Percentiles rank a stretch among this genome's conserved stretches.
These are phyloP conservation scores for Ziziphus jujuba DNA, from an alignment of 306 rosid species.

Conservation along the genomic window DNA sequence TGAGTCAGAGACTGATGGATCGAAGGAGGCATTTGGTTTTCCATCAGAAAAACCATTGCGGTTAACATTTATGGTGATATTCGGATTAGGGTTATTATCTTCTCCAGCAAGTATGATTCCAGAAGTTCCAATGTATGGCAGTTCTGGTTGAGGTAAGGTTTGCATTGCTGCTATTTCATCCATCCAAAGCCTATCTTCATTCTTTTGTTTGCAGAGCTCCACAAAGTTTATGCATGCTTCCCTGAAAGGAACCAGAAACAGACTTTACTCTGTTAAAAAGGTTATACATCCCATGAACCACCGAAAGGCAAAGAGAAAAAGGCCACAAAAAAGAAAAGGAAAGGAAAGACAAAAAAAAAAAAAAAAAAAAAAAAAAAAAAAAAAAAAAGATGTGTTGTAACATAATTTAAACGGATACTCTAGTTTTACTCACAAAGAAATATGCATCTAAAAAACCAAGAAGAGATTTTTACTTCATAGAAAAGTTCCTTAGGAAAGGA, in stretches of 20 bases:
- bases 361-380: background rate
- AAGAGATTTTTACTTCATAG: no score
- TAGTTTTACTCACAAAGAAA: no score
- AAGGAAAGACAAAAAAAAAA: background rate
- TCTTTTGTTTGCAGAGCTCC: slow-evolving; percentile 88
- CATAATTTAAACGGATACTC: no score
- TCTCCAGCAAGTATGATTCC: slow-evolving; percentile 93
- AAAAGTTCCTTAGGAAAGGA: no score
- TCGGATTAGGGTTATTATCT: slow-evolving; percentile 52
- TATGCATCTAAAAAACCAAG: no score
- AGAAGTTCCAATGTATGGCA: slow-evolving; percentile 75
- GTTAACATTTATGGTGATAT: slow-evolving; percentile 28
- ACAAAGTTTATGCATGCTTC: slow-evolving; percentile 90
- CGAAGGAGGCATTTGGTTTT: slow-evolving; percentile 50
- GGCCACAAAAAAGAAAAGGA: no score
- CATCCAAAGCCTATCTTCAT: slow-evolving; percentile 88
- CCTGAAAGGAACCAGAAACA: slow-evolving; percentile 44
- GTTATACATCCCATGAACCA: no score
- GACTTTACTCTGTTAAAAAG: background rate
- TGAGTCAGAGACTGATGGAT: slow-evolving; percentile 63
- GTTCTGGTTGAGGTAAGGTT: slow-evolving; percentile 59
- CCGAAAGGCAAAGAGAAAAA: no score
- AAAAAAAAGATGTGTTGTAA: background rate
- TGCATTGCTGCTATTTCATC: slow-evolving; percentile 98
- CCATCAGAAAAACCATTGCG: slow-evolving; percentile 27